These are phyloP conservation scores for Diplodia corticola DNA, from an alignment of 2,329 filamentous ascomycete genomes.

Conservation along the genomic window DNA sequence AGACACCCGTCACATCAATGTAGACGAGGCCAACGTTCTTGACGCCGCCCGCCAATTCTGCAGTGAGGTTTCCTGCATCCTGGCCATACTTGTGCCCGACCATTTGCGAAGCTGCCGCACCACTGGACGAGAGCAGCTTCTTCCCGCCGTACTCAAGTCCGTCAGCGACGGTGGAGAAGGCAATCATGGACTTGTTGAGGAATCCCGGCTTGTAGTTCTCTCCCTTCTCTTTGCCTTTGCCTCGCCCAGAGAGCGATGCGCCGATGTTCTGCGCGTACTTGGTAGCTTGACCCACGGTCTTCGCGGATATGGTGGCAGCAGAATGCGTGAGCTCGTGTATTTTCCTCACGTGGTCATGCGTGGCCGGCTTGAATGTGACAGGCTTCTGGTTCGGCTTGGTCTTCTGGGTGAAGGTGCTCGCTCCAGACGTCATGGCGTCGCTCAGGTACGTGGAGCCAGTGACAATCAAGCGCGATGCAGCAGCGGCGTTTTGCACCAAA, in stretches of 20 bases:
- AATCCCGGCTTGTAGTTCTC: slow-evolving; percentile 81
- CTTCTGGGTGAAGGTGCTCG: slow-evolving; percentile 77
- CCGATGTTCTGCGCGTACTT: slow-evolving; percentile 89
- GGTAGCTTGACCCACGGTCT: slow-evolving; percentile 81
- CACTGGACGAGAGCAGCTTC: slow-evolving; percentile 71
- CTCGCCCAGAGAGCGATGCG: slow-evolving; percentile 68
- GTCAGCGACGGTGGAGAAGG: slow-evolving; percentile 91
- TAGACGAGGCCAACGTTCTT: slow-evolving; percentile 98
- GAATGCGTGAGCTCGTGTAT: slow-evolving; percentile 82
- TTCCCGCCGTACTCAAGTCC: slow-evolving; percentile 87
- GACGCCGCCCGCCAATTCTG: slow-evolving; percentile 76
- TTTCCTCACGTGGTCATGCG: slow-evolving; percentile 81
- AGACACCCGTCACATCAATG: slow-evolving; percentile 93
- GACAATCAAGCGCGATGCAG: slow-evolving; percentile 87
- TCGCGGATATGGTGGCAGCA: slow-evolving; percentile 76
- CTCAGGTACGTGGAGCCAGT: slow-evolving; percentile 80
- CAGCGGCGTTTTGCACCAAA: slow-evolving; percentile 81
- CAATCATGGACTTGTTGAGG: slow-evolving; percentile 94
- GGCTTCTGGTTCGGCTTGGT: slow-evolving; percentile 77
- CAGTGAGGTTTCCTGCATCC: slow-evolving; percentile 78
- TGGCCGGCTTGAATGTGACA: slow-evolving; percentile 82
- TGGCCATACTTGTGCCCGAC: slow-evolving; percentile 86
- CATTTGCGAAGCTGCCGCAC: slow-evolving; percentile 77
- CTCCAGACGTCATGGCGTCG: slow-evolving; percentile 73
- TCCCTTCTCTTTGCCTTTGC: slow-evolving; percentile 59